Evolutionary conservation across 345 rosid species (phyloP).

Genomic region (Reutealis trisperma): DNA sequence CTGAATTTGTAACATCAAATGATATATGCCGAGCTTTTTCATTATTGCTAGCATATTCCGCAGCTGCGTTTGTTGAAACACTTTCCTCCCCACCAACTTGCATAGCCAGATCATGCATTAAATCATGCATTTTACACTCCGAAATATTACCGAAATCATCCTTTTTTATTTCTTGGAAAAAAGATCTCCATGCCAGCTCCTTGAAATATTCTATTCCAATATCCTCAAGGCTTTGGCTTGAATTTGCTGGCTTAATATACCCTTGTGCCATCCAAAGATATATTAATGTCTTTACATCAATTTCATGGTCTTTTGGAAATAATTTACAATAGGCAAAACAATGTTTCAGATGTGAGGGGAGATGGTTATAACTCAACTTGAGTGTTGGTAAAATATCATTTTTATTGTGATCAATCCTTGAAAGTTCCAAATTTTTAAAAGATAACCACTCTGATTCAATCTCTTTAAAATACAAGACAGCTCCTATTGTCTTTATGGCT

Average conservation of each 20-base stretch:
- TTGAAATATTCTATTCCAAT: conserved; percentile 14
- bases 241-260: not conserved
- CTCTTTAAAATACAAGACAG: not conserved
- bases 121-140: conserved; percentile 1
- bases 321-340: conserved; percentile 42
- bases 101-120: not conserved
- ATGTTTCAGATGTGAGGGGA: conserved; percentile 37
- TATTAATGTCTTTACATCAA: conserved; percentile 16
- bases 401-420: not conserved
- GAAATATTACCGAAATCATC: not conserved
- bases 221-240: conserved; percentile 3
- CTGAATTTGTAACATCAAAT: not conserved
- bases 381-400: conserved; percentile 21
- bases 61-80: no score
- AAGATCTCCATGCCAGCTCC: not conserved
- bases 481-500: not conserved
- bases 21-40: not conserved
- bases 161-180: conserved; percentile 4
- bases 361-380: conserved; percentile 34
- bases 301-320: conserved; percentile 32
- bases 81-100: not conserved
- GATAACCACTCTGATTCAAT: conserved; percentile 1
- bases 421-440: not conserved
- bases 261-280: conserved; percentile 34
- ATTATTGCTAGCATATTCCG: not conserved